phyloP scores from a whole-genome alignment of 495 filamentous ascomycete species.

The Talaromyces wortmannii region DNA sequence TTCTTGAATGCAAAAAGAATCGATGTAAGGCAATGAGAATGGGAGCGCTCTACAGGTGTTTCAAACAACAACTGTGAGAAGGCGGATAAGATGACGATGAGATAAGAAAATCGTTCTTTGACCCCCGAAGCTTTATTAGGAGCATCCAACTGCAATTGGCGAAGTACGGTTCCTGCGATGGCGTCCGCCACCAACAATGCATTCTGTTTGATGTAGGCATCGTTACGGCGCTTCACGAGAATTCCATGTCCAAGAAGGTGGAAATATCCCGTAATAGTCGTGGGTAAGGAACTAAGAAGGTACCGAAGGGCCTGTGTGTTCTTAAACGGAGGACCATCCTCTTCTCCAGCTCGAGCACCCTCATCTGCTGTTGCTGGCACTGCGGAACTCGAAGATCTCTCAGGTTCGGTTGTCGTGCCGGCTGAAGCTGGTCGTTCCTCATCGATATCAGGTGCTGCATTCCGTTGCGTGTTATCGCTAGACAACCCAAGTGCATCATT shows the following conservation, averaged over 20 bases:
- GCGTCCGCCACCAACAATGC: constrained; percentile 66
- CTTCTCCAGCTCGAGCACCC: constrained; percentile 28
- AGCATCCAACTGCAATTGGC: constrained; percentile 50
- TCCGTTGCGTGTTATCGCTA: constrained; percentile 8
- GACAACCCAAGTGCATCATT: constrained; percentile 26
- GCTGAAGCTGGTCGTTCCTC: constrained; percentile 2
- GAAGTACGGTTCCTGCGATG: constrained; percentile 63
- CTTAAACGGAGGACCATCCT: constrained; percentile 55
- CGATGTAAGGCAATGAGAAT: constrained; percentile 65
- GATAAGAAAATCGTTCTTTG: constrained; percentile 62
- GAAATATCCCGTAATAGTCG: constrained; percentile 67
- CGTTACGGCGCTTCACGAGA: constrained; percentile 60
- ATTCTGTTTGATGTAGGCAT: constrained; percentile 60
- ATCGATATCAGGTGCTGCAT: constrained; percentile 11
- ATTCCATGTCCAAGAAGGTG: constrained; percentile 75
- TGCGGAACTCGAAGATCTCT: constrained; percentile 4
- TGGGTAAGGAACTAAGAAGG: constrained; percentile 67
- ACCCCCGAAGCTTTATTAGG: constrained; percentile 32
- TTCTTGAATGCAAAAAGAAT: constrained; percentile 84
- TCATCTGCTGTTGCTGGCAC: constrained; percentile 24
- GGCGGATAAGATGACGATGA: constrained; percentile 70
- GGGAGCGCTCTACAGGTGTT: constrained; percentile 49
- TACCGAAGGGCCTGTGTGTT: constrained; percentile 73
- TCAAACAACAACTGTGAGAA: constrained; percentile 76
- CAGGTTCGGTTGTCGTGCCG: constrained; percentile 12